Evolutionary conservation across 441 rosid genomes (phyloP).

Genomic region (Euphorbia corollata): DNA sequence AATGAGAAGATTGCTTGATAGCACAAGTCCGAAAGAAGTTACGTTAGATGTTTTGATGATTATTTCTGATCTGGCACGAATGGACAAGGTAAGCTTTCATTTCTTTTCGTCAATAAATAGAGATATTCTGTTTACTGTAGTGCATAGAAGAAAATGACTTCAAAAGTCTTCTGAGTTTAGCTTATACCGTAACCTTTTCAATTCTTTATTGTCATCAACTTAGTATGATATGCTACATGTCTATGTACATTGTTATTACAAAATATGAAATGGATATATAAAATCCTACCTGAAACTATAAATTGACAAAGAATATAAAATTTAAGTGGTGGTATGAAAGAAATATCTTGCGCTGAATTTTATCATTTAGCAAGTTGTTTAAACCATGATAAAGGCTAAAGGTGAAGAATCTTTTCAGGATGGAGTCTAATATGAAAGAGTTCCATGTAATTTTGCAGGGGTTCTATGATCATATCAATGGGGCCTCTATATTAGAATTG

Average conservation of each 20-base stretch:
- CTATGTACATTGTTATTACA: too few relatives aligned
- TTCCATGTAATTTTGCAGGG: conserved; percentile 42
- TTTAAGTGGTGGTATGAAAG: too few relatives aligned
- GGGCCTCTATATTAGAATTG: conserved; percentile 63
- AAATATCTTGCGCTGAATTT: too few relatives aligned
- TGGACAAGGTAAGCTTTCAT: conserved; percentile 71
- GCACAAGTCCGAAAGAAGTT: conserved; percentile 71
- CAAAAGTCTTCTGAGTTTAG: not conserved
- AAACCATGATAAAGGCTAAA: not conserved
- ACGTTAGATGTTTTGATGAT: conserved; percentile 80
- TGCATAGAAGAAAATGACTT: not conserved
- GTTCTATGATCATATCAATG: conserved; percentile 73
- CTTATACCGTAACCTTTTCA: not conserved
- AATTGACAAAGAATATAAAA: too few relatives aligned
- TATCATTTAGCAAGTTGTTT: too few relatives aligned
- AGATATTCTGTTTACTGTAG: not conserved
- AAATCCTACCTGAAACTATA: too few relatives aligned
- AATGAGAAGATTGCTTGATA: conserved; percentile 63
- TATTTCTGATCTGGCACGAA: conserved; percentile 84
- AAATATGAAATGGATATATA: too few relatives aligned
- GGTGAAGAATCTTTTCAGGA: not conserved
- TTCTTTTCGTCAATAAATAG: conserved; percentile 3
- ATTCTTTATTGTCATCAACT: not conserved
- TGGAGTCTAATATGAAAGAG: conserved; percentile 8
- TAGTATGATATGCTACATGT: not conserved